Percentiles rank a stretch among this genome's conserved stretches.
Conservation (phyloP, 208 protist genomes). For the Naegleria fowleri region DNA sequence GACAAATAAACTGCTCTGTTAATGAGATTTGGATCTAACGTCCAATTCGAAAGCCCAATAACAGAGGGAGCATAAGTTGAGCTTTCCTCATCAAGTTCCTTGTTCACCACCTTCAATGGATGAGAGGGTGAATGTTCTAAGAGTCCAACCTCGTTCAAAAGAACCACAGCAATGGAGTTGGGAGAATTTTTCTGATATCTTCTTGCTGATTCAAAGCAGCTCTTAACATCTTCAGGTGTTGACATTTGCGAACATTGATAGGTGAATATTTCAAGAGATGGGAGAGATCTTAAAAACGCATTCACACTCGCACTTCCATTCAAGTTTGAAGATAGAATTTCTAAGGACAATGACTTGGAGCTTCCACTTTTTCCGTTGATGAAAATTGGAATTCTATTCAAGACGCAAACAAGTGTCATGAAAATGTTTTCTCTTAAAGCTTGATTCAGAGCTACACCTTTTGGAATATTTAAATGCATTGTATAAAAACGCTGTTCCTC, state of each 20-base stretch:
- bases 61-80: slow-evolving; percentile 38
- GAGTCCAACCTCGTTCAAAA: slow-evolving; percentile 73
- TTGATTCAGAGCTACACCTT: slow-evolving; percentile 55
- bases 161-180: slow-evolving; percentile 45
- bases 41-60: slow-evolving; percentile 70
- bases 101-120: slow-evolving; percentile 71
- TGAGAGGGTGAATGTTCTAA: slow-evolving; percentile 56
- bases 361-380: slow-evolving; percentile 63
- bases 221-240: slow-evolving; percentile 50
- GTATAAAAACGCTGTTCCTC: neutral
- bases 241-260: slow-evolving; percentile 56
- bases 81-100: slow-evolving; percentile 39
- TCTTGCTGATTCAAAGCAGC: slow-evolving; percentile 47
- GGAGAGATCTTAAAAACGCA: slow-evolving; percentile 43
- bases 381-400: slow-evolving; percentile 58
- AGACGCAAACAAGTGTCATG: slow-evolving; percentile 53
- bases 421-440: slow-evolving; percentile 64
- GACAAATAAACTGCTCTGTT: slow-evolving; percentile 27
- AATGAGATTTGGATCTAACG: slow-evolving; percentile 53
- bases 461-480: neutral
- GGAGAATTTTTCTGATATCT: slow-evolving; percentile 37
- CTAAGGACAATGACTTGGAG: slow-evolving; percentile 57
- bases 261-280: slow-evolving; percentile 43
- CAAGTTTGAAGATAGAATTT: slow-evolving; percentile 48
- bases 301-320: slow-evolving; percentile 38